Base-by-base conservation (phyloP, 2,329 filamentous ascomycete genomes). In the Aspergillus tubingensis region DNA sequence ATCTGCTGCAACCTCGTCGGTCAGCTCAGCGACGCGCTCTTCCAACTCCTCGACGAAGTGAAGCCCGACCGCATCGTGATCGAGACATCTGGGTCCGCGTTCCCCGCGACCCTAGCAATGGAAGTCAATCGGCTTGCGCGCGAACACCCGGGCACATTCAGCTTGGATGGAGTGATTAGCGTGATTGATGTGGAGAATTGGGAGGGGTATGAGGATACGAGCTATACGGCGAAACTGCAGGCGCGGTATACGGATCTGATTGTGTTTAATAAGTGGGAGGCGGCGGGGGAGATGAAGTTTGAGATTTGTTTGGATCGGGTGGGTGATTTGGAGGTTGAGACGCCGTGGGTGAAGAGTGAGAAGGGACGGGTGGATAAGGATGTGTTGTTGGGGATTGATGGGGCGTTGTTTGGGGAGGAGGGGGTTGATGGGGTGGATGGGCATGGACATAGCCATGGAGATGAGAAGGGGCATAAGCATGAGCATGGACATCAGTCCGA, bases 1-100 rank as follows among this genome's bases (percentile, higher is more conserved):
- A 98, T 99, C 77, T 99, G 95, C 85, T 99, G 95, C 81, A 98
- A 98, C 75, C 89, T 98, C 25, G 94, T 99, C 62, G 95, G 95
- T 15, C 91, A 96, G 76, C 86, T 99, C 7, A 86, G 87, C 61
- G 87, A 90, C 51, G 93, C 94, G 1, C 87, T 99, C 17, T 79
- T 85, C 47, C 88, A 95, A 71, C 87, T 99, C 43, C 85, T 85
- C 54, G 76, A 80, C 25, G 79, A 83, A 39, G 79, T 84, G 5
- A 64, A 67, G 0, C 94, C 92, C 0, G 91, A 97, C 73, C 86
- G 95, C 58, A 95, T 99, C 76, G 87, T 99, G 55, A 88, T 99
- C 74, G 95, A 99, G 82, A 99, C 95, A 2, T 91, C 87, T 41
- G 95, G 95, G 1, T 91, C 87, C 27, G 93, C 93, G 0, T 92